A percentile compares a stretch with the other conserved stretches of the same genome.
phyloP scores from a whole-genome alignment of 495 filamentous ascomycete species.

The Aspergillus sparsus region DNA sequence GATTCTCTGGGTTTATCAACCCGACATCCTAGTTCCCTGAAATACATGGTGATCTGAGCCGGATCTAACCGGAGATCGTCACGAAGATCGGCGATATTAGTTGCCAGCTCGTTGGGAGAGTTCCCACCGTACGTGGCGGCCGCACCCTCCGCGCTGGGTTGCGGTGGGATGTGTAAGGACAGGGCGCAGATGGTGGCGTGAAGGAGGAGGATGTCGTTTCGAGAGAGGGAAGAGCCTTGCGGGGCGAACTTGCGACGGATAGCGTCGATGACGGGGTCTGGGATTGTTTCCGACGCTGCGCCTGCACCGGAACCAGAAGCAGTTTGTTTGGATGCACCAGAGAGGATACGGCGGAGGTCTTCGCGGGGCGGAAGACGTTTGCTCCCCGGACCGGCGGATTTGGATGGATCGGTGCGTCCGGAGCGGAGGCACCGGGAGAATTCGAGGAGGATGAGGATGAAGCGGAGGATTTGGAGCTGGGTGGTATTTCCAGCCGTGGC shows the following conservation, averaged over 20 bases:
- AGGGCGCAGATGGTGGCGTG: slow-evolving; percentile 69
- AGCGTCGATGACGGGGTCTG: slow-evolving; percentile 65
- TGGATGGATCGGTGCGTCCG: slow-evolving; percentile 26
- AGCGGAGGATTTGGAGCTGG: slow-evolving; percentile 58
- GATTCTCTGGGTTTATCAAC: slow-evolving; percentile 44
- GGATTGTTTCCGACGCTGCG: slow-evolving; percentile 33
- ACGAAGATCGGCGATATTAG: slow-evolving; percentile 72
- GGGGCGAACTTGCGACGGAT: slow-evolving; percentile 71
- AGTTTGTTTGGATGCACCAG: slow-evolving; percentile 25
- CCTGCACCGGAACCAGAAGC: slow-evolving; percentile 26
- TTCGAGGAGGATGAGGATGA: slow-evolving; percentile 63
- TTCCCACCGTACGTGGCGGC: slow-evolving; percentile 48
- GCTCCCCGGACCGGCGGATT: slow-evolving; percentile 35
- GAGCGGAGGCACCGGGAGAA: slow-evolving; percentile 55
- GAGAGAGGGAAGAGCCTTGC: slow-evolving; percentile 53
- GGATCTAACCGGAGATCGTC: slow-evolving; percentile 78
- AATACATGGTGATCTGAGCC: slow-evolving; percentile 61
- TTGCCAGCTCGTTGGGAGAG: slow-evolving; percentile 73
- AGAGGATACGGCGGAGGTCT: slow-evolving; percentile 44
- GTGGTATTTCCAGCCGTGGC: slow-evolving; percentile 56
- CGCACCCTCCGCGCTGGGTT: slow-evolving; percentile 44
- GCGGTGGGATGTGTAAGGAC: slow-evolving; percentile 53
- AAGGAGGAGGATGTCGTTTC: slow-evolving; percentile 63
- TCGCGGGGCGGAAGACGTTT: slow-evolving; percentile 45
- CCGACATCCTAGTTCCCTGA: slow-evolving; percentile 77